phyloP scores from a whole-genome alignment of 1,284 basidiomycete species.

The Ganoderma meredithae region DNA sequence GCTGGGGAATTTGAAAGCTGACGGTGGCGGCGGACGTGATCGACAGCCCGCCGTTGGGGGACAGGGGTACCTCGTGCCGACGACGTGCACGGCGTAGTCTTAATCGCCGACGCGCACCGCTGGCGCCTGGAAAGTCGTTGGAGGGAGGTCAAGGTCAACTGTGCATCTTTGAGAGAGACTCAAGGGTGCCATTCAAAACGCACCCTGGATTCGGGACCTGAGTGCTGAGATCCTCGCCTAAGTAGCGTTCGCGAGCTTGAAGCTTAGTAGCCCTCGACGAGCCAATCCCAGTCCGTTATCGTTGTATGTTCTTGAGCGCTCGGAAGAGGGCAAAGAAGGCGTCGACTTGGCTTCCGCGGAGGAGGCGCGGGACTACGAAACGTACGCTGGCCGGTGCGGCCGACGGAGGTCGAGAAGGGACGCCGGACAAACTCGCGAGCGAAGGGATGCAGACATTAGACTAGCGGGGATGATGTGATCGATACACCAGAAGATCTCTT shows the following conservation, averaged over 20 bases:
- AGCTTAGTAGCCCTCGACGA: background rate
- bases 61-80: background rate
- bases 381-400: background rate
- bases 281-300: background rate
- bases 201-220: background rate
- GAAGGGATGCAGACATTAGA: background rate
- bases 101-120: background rate
- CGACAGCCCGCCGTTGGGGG: background rate
- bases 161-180: background rate
- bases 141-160: background rate
- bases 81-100: background rate
- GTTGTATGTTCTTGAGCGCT: background rate
- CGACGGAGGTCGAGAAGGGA: background rate
- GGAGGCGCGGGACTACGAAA: background rate
- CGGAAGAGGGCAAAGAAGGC: background rate
- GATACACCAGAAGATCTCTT: background rate
- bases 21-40: conserved; percentile 2
- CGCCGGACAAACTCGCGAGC: conserved; percentile 3
- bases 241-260: background rate
- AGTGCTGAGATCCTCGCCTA: background rate
- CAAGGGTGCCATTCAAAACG: background rate
- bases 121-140: background rate
- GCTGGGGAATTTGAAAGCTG: background rate
- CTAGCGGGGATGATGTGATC: background rate
- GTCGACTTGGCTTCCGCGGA: background rate